Base-by-base conservation (phyloP, 78 protist species). In the Speleostelium caveatum region DNA sequence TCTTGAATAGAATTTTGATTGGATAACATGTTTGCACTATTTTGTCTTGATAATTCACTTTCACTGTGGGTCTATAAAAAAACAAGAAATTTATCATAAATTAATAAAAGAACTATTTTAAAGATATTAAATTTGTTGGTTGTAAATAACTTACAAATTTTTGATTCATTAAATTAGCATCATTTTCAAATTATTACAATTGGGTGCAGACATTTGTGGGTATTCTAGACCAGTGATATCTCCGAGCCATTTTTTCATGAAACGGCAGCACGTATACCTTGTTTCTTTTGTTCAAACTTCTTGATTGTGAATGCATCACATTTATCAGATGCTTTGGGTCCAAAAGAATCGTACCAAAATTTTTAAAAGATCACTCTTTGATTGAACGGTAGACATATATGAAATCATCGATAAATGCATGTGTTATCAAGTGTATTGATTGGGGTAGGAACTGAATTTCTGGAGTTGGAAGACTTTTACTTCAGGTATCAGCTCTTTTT, bases 311-410 rank as follows among this genome's bases (percentile, higher is more conserved):
- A 71, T 2, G 59, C n/a, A n/a, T 83, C 91, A 17, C 39, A 30
- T 28, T 83, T 83, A 28, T 83, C 79, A 14, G 60, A 36, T 12
- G 1, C 24, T 21, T 75, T 16, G 36, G 91, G 91, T 21, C 91
- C 91, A 83, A 83, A 80, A 83, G 73, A 71, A 83, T 16, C 91
- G 63, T 17, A 61, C 41, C 58, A 83, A 77, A 19, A 83, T 24
- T 12, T 69, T 17, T 39, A 69, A 69, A 32, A 83, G 58, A 1
- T 69, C 67, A 8, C n/a, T 71, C 19, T n/a, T 41, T 19, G 91
- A 83, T 69, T 59, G 91, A 83, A 45, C 91, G 77, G 42, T 83
- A 83, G n/a, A 83, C 63, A 33, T 67, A 42, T 10, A 83, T 59
- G 61, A 83, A 83, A 38, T 83, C 91, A 1, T 83, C 91, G 16